Base-by-base conservation (phyloP, 2,329 filamentous ascomycete species). In the Tolypocladium ophioglossoides region DNA sequence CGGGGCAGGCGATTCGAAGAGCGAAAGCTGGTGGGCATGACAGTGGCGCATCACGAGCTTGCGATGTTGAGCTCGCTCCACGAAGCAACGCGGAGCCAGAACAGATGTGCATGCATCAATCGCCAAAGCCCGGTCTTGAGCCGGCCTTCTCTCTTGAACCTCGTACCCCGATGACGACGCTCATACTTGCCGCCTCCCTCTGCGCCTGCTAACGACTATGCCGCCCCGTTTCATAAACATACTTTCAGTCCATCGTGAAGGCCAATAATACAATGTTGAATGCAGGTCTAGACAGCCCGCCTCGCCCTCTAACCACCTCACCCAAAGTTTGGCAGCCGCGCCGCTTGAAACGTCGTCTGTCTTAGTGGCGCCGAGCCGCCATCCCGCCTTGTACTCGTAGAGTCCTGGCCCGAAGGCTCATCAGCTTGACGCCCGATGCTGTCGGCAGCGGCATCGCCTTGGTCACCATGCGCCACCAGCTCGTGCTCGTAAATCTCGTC, bases 271-370 rank as follows among this genome's bases (percentile, higher is more conserved):
- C 52, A 54, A 35, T 39, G 20, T 30, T 12, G 34, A 46, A 51
- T 37, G 22, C 16, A 39, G 39, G 12, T 27, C 35, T 52, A 35
- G 9, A 7, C 5, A 2, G 32, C 32, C 4, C 20, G 8, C 52
- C 34, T n/a, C 47, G 20, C 44, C 20, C 30, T 55, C 44, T n/a
- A 51, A 46, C 39, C 37, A 50, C 37, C 32, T 67, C 57, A 80
- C 58, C 70, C 69, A 68, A 85, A 80, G 53, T 74, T 73, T 39
- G 82, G 82, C 56, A 85, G 65, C 55, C 80, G 73, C 38, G 82
- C 82, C 4, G 82, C 81, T 24, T 84, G 71, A 59, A 85, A 85
- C 2, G 68, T 68, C 22, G 54, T 22, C n/a, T 46, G 39, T 7
- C 11, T 11, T 1, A 35, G 27, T 14, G 24, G 16, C 24, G 38